Percentiles rank a stretch among this genome's conserved stretches.
Conservation (phyloP, 2,329 filamentous ascomycete genomes). For the Ascochyta pisi region DNA sequence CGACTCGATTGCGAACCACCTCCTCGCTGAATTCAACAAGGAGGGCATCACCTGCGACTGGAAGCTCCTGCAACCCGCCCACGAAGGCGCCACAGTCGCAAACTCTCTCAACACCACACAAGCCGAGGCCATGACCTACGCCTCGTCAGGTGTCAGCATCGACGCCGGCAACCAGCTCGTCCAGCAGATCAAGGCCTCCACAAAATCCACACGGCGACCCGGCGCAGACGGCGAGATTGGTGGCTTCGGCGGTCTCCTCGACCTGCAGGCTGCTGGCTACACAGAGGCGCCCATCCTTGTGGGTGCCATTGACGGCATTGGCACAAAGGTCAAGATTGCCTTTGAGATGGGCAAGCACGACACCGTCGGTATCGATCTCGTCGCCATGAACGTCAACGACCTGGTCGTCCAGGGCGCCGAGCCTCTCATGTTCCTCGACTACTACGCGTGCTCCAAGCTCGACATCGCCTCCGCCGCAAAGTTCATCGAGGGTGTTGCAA, state of each 20-base stretch:
- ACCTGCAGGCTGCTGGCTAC: constrained; percentile 78
- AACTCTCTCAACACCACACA: constrained; percentile 21
- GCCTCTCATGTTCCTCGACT: constrained; percentile 96
- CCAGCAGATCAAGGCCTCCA: constrained; percentile 86
- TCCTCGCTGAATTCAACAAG: constrained; percentile 74
- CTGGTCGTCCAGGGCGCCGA: constrained; percentile 94
- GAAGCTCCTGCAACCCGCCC: constrained; percentile 86
- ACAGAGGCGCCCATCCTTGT: constrained; percentile 79
- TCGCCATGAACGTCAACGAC: constrained; percentile 99
- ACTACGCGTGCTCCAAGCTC: constrained; percentile 92
- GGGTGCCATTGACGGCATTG: constrained; percentile 95
- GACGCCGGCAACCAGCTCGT: constrained; percentile 94
- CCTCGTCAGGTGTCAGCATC: constrained; percentile 90
- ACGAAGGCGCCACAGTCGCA: constrained; percentile 64
- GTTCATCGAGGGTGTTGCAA: constrained; percentile 91
- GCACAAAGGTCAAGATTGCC: constrained; percentile 95
- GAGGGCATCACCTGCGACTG: constrained; percentile 81
- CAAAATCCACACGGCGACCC: constrained; percentile 81
- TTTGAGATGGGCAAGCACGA: constrained; percentile 89
- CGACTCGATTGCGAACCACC: constrained; percentile 79
- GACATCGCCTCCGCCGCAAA: constrained; percentile 77
- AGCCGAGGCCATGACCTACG: constrained; percentile 74
- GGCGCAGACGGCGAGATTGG: constrained; percentile 94
- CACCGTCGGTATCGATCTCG: constrained; percentile 94
- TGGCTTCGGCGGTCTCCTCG: constrained; percentile 89